Conservation (phyloP, 371 early-diverging fungal genomes). For the Mucor circinelloides region DNA sequence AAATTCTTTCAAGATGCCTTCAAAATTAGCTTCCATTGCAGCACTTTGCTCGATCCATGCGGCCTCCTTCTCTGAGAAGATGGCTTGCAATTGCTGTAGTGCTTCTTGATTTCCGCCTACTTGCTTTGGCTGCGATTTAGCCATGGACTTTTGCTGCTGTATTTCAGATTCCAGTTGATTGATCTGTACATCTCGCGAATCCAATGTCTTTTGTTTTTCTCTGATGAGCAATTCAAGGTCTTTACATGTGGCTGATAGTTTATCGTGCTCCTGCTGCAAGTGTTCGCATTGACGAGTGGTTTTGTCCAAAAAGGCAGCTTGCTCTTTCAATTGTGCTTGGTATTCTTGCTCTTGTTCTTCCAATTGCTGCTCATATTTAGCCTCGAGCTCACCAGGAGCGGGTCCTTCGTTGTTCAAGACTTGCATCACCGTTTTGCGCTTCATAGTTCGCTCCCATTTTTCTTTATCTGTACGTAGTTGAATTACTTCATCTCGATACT, state of each 20-base stretch:
- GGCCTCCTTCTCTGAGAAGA: slow-evolving; percentile 42
- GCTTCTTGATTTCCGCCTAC: not conserved
- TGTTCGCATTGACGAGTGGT: slow-evolving; percentile 29
- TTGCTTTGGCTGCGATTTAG: not conserved
- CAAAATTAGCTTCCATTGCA: slow-evolving; percentile 53
- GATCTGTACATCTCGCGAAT: slow-evolving; percentile 45
- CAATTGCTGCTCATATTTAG: slow-evolving; percentile 44
- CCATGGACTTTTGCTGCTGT: not conserved
- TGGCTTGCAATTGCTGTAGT: slow-evolving; percentile 31
- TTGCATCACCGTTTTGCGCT: slow-evolving; percentile 36
- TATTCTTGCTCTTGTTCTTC: slow-evolving; percentile 51
- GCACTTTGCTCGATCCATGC: slow-evolving; percentile 47
- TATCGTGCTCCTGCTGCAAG: slow-evolving; percentile 34
- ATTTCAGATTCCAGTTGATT: slow-evolving; percentile 28
- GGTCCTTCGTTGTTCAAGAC: slow-evolving; percentile 24
- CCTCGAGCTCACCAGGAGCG: not conserved
- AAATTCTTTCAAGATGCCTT: slow-evolving; percentile 59
- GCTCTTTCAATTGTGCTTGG: slow-evolving; percentile 49
- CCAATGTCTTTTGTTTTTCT: slow-evolving; percentile 39
- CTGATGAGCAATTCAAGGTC: slow-evolving; percentile 47
- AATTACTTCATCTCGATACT: slow-evolving; percentile 35
- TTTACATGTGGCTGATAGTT: slow-evolving; percentile 28
- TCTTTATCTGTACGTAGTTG: slow-evolving; percentile 35
- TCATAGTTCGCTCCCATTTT: slow-evolving; percentile 33
- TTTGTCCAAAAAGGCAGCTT: slow-evolving; percentile 43